Conservation (phyloP, 1,284 basidiomycete genomes). For the Porodaedalea pini region DNA sequence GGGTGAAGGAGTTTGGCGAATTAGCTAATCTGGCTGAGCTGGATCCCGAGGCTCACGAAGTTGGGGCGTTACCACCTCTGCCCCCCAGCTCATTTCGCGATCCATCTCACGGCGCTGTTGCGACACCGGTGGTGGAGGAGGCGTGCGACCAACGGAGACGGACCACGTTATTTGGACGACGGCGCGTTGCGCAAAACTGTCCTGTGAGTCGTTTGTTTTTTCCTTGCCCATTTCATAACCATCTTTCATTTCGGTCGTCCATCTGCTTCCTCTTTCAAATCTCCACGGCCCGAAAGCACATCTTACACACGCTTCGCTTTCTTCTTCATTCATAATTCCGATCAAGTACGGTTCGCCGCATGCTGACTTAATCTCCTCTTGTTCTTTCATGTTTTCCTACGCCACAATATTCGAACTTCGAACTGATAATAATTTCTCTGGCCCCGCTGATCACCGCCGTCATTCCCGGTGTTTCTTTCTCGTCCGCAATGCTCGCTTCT, state of each 20-base stretch:
- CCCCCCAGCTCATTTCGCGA: neutral
- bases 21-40: neutral
- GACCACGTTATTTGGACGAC: slow-evolving; percentile 9
- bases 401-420: neutral
- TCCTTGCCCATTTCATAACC: neutral
- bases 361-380: neutral
- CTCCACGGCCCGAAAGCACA: too few species aligned
- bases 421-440: too few species aligned
- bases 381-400: neutral
- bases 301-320: too few species aligned
- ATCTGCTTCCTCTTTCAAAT: neutral
- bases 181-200: slow-evolving; percentile 1
- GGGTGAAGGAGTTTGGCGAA: slow-evolving; percentile 4
- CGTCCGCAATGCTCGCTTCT: neutral
- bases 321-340: too few species aligned
- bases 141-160: neutral
- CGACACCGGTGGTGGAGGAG: neutral
- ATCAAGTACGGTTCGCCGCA: too few species aligned
- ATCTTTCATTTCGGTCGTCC: neutral
- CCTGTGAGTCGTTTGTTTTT: slow-evolving; percentile 1
- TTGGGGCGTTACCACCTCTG: neutral
- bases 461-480: neutral
- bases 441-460: neutral
- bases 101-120: neutral
- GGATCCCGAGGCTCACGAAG: neutral